phyloP scores from a whole-genome alignment of 176 grass and related monocot genomes.

The Ensete glaucum region DNA sequence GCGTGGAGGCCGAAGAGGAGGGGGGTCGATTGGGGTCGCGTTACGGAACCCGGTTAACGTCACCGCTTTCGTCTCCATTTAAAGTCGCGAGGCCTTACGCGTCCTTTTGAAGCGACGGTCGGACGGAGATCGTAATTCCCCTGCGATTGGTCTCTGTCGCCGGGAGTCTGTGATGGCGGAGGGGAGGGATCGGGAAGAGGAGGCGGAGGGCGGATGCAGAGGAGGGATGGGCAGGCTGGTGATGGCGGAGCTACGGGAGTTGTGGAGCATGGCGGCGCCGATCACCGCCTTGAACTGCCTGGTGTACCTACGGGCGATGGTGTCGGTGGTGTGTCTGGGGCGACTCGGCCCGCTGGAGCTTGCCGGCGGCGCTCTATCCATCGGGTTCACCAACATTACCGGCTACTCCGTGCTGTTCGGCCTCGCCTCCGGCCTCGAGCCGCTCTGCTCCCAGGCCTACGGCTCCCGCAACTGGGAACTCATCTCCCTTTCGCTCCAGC shows the following conservation, averaged over 20 bases:
- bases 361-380: slow-evolving; percentile 85
- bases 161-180: not conserved
- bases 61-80: not conserved
- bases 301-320: slow-evolving; percentile 89
- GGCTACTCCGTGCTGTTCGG: slow-evolving; percentile 91
- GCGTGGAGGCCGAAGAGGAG: no score
- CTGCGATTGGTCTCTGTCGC: no score
- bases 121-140: not conserved
- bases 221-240: not conserved
- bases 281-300: slow-evolving; percentile 85
- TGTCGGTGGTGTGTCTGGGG: slow-evolving; percentile 83
- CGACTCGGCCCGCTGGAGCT: slow-evolving; percentile 74
- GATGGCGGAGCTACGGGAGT: slow-evolving; percentile 43
- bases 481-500: slow-evolving; percentile 76
- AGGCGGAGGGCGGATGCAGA: not conserved
- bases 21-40: not conserved
- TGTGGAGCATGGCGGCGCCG: slow-evolving; percentile 70
- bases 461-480: slow-evolving; percentile 77
- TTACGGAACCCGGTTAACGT: not conserved
- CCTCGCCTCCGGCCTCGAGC: slow-evolving; percentile 79
- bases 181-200: not conserved
- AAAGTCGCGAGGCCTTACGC: not conserved
- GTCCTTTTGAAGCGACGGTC: not conserved
- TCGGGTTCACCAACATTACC: slow-evolving; percentile 96
- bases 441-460: slow-evolving; percentile 75